Base-by-base conservation (phyloP, 169 alveolate species). In the Cystoisospora suis region DNA sequence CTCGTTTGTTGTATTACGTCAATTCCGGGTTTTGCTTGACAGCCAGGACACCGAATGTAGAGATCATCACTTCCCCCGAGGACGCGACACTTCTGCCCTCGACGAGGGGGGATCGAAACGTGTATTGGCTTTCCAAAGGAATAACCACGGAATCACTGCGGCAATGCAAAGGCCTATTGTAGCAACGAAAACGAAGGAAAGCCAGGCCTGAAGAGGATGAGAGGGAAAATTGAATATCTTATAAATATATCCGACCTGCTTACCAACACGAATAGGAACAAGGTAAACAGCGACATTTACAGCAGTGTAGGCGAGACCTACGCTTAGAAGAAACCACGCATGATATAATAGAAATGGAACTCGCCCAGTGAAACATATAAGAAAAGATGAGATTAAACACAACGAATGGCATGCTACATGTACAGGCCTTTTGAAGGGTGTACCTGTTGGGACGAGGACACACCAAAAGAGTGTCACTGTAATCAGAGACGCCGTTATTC, bases 91-190 rank as follows among this genome's bases (percentile, higher is more conserved):
- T n/a, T n/a, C n/a, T n/a, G n/a, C n/a, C n/a, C n/a, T n/a, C n/a
- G n/a, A n/a, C n/a, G n/a, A n/a, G n/a, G 77, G 45, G 1, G 77
- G 77, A 27, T 65, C 77, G 40, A 65, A 65, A n/a, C n/a, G 77
- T 36, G 34, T 15, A 65, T 65, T 65, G 9, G 40, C n/a, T 65
- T n/a, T 65, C 77, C 77, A 65, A n/a, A 36, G 34, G n/a, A 65
- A 23, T 3, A 4, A 1, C 77, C 77, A 65, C 44, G 34, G 45
- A n/a, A 65, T 27, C 42, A 65, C n/a, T 15, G 42, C 42, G 5
- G 42, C 77, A 4, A n/a, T 3, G 77, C 45, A 15, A 15, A 12
- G 45, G 44, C 77, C 77, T 1, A n/a, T 44, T 23, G 42, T 65
- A 44, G 20, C 7, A 12, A 12, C 42, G 77, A 65, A 15, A 5